Evolutionary conservation across 192 early-diverging fungal genomes (phyloP), one percentile per base, ranked within the genome.

Genomic region (Oehlia diaphana): DNA sequence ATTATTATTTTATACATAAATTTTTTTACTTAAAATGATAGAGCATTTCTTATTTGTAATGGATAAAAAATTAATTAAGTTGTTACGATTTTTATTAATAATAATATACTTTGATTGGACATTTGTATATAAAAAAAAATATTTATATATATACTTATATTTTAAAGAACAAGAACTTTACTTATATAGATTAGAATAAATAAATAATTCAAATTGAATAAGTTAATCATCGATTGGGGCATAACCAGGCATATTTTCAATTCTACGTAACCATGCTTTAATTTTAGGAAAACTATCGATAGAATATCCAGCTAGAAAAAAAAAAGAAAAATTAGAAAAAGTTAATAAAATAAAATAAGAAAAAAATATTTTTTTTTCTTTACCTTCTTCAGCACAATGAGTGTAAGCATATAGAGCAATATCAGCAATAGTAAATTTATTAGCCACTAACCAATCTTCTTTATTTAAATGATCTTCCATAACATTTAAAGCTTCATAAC

Each of bases 261-360:
- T 5, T 77, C 75, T 77, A 23, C 63, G 28, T n/a, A 77, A 64
- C 75, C 75, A 77, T 42, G 28, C 23, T 47, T 44, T 77, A 12
- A 77, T 50, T 12, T 65, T 77, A 19, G 75, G 75, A 31, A 77
- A 77, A 23, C 75, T 77, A 21, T 77, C 75, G 10, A 77, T 77
- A 63, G 63, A 65, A 31, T 53, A 77, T 49, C 75, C 75, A 7
- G 21, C 72, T 74, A 47, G 26, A 9, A 74, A 74, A 50, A 28
- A 73, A 28, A n/a, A 31, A 73, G 14, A 50, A 2, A 28, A 31
- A 31, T 58, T 73, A 31, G 10, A 58, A 50, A 28, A 44, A 12
- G 13, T 26, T 26, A 0, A 26, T 26, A 26, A 26, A 26, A 26
- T 44, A 10, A 23, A 23, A 71, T 68, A 14, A 28, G 39, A 39